Conservation (phyloP, 2,329 filamentous ascomycete species). For the Hypomyces perniciosus region DNA sequence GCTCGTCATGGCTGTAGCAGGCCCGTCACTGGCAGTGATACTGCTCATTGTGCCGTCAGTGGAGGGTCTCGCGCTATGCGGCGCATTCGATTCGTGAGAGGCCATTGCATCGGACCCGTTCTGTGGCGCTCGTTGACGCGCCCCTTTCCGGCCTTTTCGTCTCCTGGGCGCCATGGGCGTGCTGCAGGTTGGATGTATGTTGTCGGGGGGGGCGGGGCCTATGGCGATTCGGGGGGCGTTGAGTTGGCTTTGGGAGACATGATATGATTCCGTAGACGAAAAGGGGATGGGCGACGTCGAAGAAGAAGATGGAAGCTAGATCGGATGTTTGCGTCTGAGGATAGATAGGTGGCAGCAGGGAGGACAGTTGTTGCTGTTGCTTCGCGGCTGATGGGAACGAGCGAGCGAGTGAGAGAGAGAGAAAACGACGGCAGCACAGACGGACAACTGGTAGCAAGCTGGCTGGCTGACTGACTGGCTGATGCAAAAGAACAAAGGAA, state of each 20-base stretch:
- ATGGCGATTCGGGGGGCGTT: neutral
- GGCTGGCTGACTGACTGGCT: no score
- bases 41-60: slow-evolving; percentile 30
- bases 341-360: no score
- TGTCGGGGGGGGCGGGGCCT: neutral
- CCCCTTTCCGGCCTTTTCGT: neutral
- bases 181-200: neutral
- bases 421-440: no score
- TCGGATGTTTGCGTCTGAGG: no score
- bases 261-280: neutral
- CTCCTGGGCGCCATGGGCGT: slow-evolving; percentile 5
- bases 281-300: neutral
- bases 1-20: slow-evolving; percentile 33
- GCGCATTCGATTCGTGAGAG: neutral
- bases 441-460: no score
- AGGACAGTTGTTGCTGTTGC: no score
- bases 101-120: neutral
- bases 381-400: no score
- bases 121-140: neutral
- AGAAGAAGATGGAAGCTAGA: neutral
- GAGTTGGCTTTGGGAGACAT: neutral
- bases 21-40: slow-evolving; percentile 26
- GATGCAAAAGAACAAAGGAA: no score
- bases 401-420: no score
- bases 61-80: slow-evolving; percentile 20